Percentiles rank a stretch among this genome's conserved stretches.
Conservation (phyloP, 306 rosid species). For the Trifolium pratense region DNA sequence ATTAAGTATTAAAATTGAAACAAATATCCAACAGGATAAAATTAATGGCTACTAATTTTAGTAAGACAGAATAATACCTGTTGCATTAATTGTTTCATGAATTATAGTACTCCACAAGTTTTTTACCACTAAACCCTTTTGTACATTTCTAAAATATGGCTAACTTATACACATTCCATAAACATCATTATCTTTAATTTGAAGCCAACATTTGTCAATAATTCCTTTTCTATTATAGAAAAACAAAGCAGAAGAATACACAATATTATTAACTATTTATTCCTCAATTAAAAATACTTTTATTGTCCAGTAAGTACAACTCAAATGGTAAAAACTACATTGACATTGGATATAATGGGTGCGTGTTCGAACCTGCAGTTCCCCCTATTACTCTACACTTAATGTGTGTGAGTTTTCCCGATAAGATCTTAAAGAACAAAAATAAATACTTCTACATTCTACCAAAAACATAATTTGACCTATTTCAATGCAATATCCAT, state of each 20-base stretch:
- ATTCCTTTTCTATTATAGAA: constrained; percentile 16
- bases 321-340: too few species aligned
- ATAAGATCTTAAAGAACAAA: too few species aligned
- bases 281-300: background rate
- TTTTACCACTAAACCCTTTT: constrained; percentile 25
- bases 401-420: too few species aligned
- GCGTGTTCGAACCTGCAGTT: too few species aligned
- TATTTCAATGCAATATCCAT: constrained; percentile 34
- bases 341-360: too few species aligned
- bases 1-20: constrained; percentile 23
- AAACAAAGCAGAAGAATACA: constrained; percentile 13
- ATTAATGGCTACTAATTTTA: constrained; percentile 29
- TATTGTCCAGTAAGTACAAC: too few species aligned
- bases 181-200: constrained; percentile 14
- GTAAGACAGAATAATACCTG: constrained; percentile 31
- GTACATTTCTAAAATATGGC: constrained; percentile 35
- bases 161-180: constrained; percentile 28
- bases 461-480: constrained; percentile 19
- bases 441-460: constrained; percentile 16
- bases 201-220: constrained; percentile 25
- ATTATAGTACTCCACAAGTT: constrained; percentile 33
- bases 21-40: constrained; percentile 34
- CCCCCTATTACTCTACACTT: too few species aligned
- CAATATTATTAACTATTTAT: constrained; percentile 2
- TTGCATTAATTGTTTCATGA: constrained; percentile 18